phyloP scores from a whole-genome alignment of 192 early-diverging fungal genomes.

The Kickxella alabastrina region DNA sequence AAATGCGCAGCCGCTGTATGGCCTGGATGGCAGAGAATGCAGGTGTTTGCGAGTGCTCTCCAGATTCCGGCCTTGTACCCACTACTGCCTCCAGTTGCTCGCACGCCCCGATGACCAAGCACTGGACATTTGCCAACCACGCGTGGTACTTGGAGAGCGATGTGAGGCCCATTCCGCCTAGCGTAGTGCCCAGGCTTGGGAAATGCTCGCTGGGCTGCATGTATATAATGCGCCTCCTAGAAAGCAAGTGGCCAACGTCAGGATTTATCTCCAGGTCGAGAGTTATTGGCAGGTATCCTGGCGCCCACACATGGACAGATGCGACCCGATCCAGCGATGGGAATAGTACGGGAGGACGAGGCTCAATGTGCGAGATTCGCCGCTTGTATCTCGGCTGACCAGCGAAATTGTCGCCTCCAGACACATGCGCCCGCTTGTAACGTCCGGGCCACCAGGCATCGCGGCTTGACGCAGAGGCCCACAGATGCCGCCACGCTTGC shows the following conservation, averaged over 20 bases:
- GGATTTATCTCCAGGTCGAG: slow-evolving; percentile 8
- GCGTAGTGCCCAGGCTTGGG: background rate
- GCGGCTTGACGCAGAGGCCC: slow-evolving; percentile 44
- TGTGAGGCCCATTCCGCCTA: background rate
- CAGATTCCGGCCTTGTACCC: background rate
- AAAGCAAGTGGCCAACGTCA: background rate
- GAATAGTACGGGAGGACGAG: slow-evolving; percentile 18
- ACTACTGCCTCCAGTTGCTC: background rate
- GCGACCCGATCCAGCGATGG: slow-evolving; percentile 5
- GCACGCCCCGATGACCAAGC: background rate
- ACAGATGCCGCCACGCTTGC: slow-evolving; percentile 50
- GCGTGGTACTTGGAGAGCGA: background rate
- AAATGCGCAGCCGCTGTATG: background rate
- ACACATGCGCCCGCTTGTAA: slow-evolving; percentile 20
- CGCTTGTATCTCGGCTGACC: background rate
- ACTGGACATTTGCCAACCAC: background rate
- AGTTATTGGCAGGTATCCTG: slow-evolving; percentile 26
- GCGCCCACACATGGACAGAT: slow-evolving; percentile 12
- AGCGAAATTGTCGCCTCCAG: slow-evolving; percentile 15
- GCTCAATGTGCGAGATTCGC: background rate
- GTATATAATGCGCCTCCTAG: slow-evolving; percentile 17
- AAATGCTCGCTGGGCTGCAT: slow-evolving; percentile 16
- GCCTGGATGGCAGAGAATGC: background rate
- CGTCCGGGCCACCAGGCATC: slow-evolving; percentile 39
- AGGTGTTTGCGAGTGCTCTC: background rate